A percentile compares a stretch with the other conserved stretches of the same genome.
These are phyloP conservation scores for Lentinula raphanica DNA, from an alignment of 768 basidiomycete species.

Conservation along the genomic window DNA sequence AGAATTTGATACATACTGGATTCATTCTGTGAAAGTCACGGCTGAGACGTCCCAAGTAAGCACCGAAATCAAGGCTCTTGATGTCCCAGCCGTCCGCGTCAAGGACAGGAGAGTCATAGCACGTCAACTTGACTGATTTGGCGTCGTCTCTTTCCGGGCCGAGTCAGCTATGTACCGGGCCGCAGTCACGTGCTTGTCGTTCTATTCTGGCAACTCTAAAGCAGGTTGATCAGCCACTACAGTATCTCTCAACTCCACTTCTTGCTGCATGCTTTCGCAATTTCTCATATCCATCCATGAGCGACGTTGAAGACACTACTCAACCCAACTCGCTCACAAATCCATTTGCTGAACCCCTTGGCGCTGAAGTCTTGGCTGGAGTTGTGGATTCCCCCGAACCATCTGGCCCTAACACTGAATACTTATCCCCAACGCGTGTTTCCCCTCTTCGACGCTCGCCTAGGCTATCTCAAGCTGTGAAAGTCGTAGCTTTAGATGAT, in stretches of 20 bases:
- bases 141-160: not conserved
- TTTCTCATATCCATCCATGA: not conserved
- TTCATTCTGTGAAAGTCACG: not conserved
- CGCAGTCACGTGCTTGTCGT: not conserved
- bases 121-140: not conserved
- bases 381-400: constrained; percentile 50
- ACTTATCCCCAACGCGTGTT: constrained; percentile 11
- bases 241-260: no score
- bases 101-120: not conserved
- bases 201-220: not conserved
- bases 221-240: not conserved
- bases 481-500: constrained; percentile 19
- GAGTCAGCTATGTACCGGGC: not conserved
- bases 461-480: constrained; percentile 34
- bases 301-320: not conserved
- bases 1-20: not conserved
- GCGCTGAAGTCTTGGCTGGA: constrained; percentile 45
- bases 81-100: not conserved
- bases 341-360: constrained; percentile 18
- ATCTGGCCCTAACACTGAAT: constrained; percentile 25
- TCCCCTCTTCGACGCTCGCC: constrained; percentile 45
- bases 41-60: not conserved
- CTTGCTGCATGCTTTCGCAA: not conserved
- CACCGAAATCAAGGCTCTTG: no score
- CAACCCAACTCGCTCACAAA: not conserved